Evolutionary conservation across 768 basidiomycete genomes (phyloP).

Genomic region (Pleurotus pulmonarius): DNA sequence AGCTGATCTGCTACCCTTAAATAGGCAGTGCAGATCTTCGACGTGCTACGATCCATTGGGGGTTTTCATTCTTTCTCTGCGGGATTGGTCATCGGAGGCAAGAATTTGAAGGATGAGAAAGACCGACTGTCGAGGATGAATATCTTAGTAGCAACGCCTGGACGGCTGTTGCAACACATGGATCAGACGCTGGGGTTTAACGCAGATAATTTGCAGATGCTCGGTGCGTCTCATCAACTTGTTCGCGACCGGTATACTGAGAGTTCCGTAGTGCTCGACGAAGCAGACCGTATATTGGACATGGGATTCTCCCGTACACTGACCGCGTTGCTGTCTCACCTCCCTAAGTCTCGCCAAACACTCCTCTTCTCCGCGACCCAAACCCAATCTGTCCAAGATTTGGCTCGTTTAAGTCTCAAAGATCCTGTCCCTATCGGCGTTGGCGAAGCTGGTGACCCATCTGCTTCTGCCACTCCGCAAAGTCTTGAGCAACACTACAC

Average conservation of each 20-base stretch:
- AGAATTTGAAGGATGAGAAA: constrained; percentile 88
- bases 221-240: constrained; percentile 51
- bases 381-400: constrained; percentile 81
- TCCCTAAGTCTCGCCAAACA: constrained; percentile 90
- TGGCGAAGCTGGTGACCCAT: constrained; percentile 37
- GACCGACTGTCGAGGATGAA: constrained; percentile 93
- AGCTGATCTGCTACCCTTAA: neutral
- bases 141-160: constrained; percentile 97
- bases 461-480: constrained; percentile 59
- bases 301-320: constrained; percentile 92
- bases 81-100: constrained; percentile 94
- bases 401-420: constrained; percentile 86
- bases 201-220: constrained; percentile 82
- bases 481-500: constrained; percentile 88
- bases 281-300: constrained; percentile 94
- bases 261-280: constrained; percentile 72
- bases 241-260: constrained; percentile 4
- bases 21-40: constrained; percentile 97
- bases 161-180: constrained; percentile 93
- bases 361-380: constrained; percentile 97
- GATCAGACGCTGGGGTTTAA: constrained; percentile 97
- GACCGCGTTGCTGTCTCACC: constrained; percentile 86
- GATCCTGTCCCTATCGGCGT: constrained; percentile 76
- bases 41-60: constrained; percentile 91
- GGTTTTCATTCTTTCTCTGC: constrained; percentile 90